Evolutionary conservation across 2,329 filamentous ascomycete species (phyloP), one percentile per base, ranked within the genome.

Genomic region (Neopestalotiopsis sp.): DNA sequence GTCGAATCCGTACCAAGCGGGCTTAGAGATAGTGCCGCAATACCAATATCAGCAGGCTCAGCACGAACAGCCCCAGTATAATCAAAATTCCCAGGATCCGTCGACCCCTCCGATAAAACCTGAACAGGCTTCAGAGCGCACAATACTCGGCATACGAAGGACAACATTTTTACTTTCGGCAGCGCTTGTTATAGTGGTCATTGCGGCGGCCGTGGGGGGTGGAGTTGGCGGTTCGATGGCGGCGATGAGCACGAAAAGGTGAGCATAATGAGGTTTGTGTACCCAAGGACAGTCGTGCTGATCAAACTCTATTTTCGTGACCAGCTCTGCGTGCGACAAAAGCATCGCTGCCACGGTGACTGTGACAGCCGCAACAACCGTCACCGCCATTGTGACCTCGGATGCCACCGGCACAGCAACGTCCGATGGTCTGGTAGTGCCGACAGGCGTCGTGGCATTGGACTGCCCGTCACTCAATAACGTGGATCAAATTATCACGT

Each of bases 401-500:
- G 32, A 58, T 12, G 57, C 65, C 38, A 59, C 69, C 6, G 65
- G 70, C n/a, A 45, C 67, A 7, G 20, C 57, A 40, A 32, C 24
- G 6, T 38, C 34, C 53, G 67, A 30, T 12, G 61, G 58, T 5
- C 14, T 73, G 9, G 61, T 70, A 28, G 70, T 71, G 7, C 70
- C 73, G 4, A 74, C 72, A 12, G 68, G 68, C 13, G 42, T 69
- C 5, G 65, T 74, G 12, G 67, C 68, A 49, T 42, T 72, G 20
- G 72, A 74, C 64, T 74, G 73, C 56, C 73, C 73, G 3, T 20
- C 13, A 2, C 49, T 69, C 1, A 61, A 68, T 62, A 38, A 12
- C 28, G 24, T 58, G 6, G 45, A 69, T 30, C 69, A 70, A 28
- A 64, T 65, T 1, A 70, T 73, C 63, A 57, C 53, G 12, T 28